These are phyloP conservation scores for Cladophialophora bantiana DNA, from an alignment of 2,329 filamentous ascomycete genomes.

Conservation along the genomic window DNA sequence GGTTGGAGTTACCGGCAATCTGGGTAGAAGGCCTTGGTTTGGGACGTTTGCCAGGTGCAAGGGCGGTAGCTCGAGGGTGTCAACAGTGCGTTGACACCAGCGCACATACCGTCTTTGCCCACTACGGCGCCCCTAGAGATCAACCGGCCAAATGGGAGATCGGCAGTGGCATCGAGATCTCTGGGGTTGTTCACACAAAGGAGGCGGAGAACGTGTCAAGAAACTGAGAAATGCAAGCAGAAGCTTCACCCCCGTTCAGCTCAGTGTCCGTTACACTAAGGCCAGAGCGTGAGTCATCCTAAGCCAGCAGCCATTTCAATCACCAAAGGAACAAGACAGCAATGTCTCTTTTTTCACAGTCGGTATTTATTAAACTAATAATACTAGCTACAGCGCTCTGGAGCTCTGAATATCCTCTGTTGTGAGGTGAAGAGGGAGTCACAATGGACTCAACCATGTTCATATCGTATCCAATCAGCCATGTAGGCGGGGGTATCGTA, in stretches of 20 bases:
- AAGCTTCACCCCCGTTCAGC: not conserved
- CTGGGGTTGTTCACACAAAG: not conserved
- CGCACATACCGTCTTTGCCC: not conserved
- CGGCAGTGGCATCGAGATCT: not conserved
- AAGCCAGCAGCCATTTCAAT: not conserved
- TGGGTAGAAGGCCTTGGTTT: not conserved
- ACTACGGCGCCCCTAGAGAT: not conserved
- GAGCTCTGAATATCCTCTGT: not conserved
- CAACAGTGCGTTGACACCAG: not conserved
- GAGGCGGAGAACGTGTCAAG: not conserved
- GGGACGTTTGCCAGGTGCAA: too few species aligned
- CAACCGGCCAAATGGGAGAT: not conserved
- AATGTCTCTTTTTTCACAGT: not conserved
- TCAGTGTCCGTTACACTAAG: not conserved
- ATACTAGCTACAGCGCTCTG: constrained; percentile 12
- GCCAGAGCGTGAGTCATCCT: not conserved
- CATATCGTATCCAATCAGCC: constrained; percentile 17
- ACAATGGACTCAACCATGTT: constrained; percentile 12
- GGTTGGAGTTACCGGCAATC: not conserved
- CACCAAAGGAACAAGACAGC: not conserved
- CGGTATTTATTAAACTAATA: constrained; percentile 22
- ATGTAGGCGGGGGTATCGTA: constrained; percentile 31
- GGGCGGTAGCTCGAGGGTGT: not conserved
- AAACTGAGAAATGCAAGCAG: not conserved
- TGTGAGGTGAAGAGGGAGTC: constrained; percentile 12